A percentile compares a stretch with the other conserved stretches of the same genome.
Evolutionary conservation across 257 asterid species (phyloP).

Genomic region (Solanum corneliomulleri): DNA sequence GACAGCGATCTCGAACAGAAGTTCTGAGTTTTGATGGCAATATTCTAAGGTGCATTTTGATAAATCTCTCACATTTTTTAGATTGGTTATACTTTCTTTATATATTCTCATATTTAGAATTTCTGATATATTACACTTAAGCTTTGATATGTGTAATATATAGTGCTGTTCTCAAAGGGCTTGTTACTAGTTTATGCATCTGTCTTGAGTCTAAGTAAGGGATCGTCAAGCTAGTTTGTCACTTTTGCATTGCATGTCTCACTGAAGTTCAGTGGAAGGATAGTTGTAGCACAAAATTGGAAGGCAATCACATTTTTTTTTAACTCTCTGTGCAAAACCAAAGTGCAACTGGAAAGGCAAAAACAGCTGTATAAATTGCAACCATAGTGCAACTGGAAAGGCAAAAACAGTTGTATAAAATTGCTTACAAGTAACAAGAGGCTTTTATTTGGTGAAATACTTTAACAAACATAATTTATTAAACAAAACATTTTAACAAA

Average conservation of each 20-base stretch:
- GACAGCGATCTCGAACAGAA: conserved; percentile 79
- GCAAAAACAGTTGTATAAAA: neutral
- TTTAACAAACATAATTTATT: neutral
- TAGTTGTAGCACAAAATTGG: neutral
- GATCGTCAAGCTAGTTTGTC: neutral
- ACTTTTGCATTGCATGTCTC: neutral
- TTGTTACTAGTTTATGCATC: neutral
- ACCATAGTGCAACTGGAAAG: neutral
- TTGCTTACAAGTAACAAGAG: neutral
- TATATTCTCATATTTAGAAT: neutral
- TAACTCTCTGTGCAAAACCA: neutral
- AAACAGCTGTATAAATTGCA: neutral
- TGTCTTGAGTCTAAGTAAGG: neutral
- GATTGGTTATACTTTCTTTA: neutral
- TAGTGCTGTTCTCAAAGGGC: neutral
- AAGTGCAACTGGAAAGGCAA: neutral
- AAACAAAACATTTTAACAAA: neutral
- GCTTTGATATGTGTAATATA: neutral
- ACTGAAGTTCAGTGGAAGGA: neutral
- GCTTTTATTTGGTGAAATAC: neutral
- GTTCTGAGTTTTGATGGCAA: conserved; percentile 95
- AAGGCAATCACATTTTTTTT: neutral
- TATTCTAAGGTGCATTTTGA: conserved; percentile 62
- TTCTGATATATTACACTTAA: neutral
- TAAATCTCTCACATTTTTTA: neutral